Conservation (phyloP, 1,139 yeast species). For the Pneumocystis wakefieldiae region DNA sequence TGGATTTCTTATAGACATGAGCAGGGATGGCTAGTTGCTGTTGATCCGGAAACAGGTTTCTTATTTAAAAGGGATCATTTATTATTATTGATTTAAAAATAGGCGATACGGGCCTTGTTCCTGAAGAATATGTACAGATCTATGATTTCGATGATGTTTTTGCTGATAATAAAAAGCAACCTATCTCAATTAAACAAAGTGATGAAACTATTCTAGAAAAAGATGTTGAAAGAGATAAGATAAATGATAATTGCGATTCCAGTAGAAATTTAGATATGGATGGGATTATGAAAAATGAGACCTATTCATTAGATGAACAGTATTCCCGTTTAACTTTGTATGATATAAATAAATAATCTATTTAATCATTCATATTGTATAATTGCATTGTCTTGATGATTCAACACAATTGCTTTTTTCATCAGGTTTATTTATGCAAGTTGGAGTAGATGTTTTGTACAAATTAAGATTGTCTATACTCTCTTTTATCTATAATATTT, state of each 20-base stretch:
- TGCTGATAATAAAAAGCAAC: neutral
- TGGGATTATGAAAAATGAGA: neutral
- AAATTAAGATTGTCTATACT: no score
- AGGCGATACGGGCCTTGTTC: constrained; percentile 83
- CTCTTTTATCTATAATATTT: no score
- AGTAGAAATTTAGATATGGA: neutral
- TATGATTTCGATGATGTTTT: neutral
- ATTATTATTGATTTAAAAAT: neutral
- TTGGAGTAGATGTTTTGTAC: no score
- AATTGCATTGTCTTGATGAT: no score
- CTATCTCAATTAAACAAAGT: neutral
- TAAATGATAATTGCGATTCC: neutral
- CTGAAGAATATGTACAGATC: constrained; percentile 80
- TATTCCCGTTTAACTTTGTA: neutral
- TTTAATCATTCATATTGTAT: no score
- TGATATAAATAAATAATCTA: neutral
- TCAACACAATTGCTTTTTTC: no score
- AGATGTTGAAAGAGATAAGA: neutral
- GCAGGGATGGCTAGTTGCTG: constrained; percentile 97
- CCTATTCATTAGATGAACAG: neutral
- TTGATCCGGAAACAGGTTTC: constrained; percentile 42
- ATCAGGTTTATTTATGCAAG: no score
- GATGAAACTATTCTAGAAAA: neutral
- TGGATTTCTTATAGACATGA: constrained; percentile 88
- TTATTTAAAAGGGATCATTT: neutral